Conservation (phyloP, 768 basidiomycete species). For the Panaeolus papilionaceus region DNA sequence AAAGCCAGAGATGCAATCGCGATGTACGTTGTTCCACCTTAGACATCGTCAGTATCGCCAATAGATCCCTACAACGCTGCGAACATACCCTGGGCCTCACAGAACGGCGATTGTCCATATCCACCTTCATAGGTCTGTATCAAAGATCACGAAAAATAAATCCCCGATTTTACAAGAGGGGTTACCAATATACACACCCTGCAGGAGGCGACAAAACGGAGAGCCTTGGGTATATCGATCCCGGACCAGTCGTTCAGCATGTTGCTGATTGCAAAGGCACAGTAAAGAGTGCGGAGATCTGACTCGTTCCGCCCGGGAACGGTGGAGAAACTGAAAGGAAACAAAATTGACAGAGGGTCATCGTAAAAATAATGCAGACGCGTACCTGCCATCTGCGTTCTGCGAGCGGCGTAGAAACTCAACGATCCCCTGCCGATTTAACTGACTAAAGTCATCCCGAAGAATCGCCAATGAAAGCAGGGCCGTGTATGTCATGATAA, state of each 20-base stretch:
- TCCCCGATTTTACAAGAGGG: slow-evolving; percentile 13
- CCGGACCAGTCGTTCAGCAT: slow-evolving; percentile 85
- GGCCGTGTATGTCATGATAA: slow-evolving; percentile 95
- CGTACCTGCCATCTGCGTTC: slow-evolving; percentile 82
- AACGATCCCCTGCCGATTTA: slow-evolving; percentile 75
- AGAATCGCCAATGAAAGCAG: slow-evolving; percentile 84
- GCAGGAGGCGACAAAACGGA: slow-evolving; percentile 72
- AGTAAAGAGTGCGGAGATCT: slow-evolving; percentile 86
- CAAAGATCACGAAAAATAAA: slow-evolving; percentile 15
- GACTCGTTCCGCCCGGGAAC: slow-evolving; percentile 72
- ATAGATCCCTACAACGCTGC: not conserved
- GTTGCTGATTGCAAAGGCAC: slow-evolving; percentile 82
- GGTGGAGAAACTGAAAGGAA: slow-evolving; percentile 65
- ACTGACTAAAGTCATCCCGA: slow-evolving; percentile 77
- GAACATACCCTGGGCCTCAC: slow-evolving; percentile 82
- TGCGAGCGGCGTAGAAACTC: slow-evolving; percentile 77
- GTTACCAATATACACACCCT: slow-evolving; percentile 53
- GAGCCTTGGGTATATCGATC: slow-evolving; percentile 64
- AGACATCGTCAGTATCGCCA: slow-evolving; percentile 8
- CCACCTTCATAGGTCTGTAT: slow-evolving; percentile 92
- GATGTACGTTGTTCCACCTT: slow-evolving; percentile 95
- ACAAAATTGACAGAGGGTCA: slow-evolving; percentile 15
- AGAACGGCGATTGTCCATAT: slow-evolving; percentile 80
- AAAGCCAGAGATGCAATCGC: slow-evolving; percentile 79
- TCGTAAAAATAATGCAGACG: not conserved